phyloP scores from a whole-genome alignment of 2,329 filamentous ascomycete genomes.

The Cordyceps tenuipes region DNA sequence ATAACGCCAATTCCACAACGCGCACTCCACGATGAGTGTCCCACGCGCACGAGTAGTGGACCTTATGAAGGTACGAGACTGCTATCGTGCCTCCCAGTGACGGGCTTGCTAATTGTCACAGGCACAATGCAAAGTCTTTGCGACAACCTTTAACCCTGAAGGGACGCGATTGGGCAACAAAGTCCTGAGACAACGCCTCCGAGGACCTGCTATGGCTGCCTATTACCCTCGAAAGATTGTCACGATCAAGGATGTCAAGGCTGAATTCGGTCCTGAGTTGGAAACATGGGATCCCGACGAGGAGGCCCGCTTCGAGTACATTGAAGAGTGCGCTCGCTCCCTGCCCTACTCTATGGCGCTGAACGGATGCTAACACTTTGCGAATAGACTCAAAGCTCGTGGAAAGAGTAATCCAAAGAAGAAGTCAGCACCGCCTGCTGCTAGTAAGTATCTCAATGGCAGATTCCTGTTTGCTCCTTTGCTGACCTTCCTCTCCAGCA shows the following conservation, averaged over 20 bases:
- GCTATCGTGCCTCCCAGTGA: background rate
- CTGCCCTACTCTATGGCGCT: background rate
- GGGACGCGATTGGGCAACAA: conserved; percentile 80
- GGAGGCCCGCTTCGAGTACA: conserved; percentile 68
- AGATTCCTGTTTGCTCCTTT: background rate
- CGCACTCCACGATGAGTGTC: conserved; percentile 46
- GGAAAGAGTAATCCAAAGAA: conserved; percentile 87
- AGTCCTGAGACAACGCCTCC: conserved; percentile 78
- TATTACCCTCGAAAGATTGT: conserved; percentile 79
- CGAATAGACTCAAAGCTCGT: conserved; percentile 58
- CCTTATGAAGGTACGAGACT: conserved; percentile 62
- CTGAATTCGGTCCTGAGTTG: conserved; percentile 57
- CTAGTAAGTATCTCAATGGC: background rate
- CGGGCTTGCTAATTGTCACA: conserved; percentile 27
- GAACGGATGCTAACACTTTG: conserved; percentile 22
- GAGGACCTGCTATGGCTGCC: conserved; percentile 70
- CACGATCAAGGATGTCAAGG: conserved; percentile 65
- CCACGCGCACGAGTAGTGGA: conserved; percentile 56
- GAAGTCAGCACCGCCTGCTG: conserved; percentile 53
- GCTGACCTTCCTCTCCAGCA: conserved; percentile 15
- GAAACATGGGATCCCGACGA: conserved; percentile 67
- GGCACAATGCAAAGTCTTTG: conserved; percentile 89
- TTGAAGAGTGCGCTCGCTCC: conserved; percentile 50
- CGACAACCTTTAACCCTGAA: conserved; percentile 82
- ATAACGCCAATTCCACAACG: background rate